Conservation (phyloP, 2,329 filamentous ascomycete species). For the Penicillium sp. region DNA sequence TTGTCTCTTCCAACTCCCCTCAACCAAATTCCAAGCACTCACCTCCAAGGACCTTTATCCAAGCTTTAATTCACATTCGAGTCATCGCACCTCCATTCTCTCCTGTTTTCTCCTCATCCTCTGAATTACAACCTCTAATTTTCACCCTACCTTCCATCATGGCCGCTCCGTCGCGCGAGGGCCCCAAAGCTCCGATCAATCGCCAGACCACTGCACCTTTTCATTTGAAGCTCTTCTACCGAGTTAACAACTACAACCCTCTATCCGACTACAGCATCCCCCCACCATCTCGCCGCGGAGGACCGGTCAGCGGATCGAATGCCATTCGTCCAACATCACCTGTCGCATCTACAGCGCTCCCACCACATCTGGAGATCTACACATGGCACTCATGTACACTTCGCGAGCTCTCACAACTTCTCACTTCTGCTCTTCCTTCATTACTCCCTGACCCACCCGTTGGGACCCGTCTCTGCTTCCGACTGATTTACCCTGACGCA, state of each 20-base stretch:
- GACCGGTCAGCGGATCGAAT: constrained; percentile 35
- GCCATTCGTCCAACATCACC: constrained; percentile 25
- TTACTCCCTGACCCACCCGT: constrained; percentile 65
- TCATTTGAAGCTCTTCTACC: constrained; percentile 76
- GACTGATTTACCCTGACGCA: constrained; percentile 74
- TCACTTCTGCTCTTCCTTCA: constrained; percentile 59
- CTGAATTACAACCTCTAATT: background rate
- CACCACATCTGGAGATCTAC: constrained; percentile 68
- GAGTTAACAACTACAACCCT: constrained; percentile 60
- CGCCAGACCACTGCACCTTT: constrained; percentile 69
- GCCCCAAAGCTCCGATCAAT: constrained; percentile 45
- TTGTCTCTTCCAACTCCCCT: constrained; percentile 4
- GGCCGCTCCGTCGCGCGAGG: constrained; percentile 22
- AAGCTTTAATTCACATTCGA: background rate
- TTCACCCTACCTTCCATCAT: constrained; percentile 7
- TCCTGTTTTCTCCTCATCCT: background rate
- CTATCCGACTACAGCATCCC: constrained; percentile 35
- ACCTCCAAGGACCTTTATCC: background rate
- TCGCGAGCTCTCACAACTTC: constrained; percentile 67
- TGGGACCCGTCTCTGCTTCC: constrained; percentile 78
- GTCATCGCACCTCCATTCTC: background rate
- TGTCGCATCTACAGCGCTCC: constrained; percentile 53
- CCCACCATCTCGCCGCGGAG: constrained; percentile 18
- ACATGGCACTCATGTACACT: constrained; percentile 77
- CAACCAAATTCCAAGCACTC: background rate